Conservation (phyloP, 2,329 filamentous ascomycete genomes). For the Apiospora rasikravindrae region DNA sequence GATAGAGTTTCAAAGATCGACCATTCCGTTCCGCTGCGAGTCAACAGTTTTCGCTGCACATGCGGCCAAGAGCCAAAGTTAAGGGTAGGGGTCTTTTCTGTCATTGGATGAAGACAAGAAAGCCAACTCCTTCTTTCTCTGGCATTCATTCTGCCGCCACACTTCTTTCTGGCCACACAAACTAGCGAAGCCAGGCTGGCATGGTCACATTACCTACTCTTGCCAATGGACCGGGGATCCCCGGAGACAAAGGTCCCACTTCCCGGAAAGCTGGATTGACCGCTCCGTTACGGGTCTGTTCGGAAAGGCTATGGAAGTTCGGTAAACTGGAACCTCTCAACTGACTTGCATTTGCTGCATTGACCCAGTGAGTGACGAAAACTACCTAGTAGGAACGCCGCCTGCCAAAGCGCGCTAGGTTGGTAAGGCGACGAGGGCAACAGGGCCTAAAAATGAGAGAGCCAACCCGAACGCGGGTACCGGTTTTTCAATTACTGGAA, state of each 20-base stretch:
- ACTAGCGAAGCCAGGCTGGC: background rate
- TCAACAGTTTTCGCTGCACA: background rate
- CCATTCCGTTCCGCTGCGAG: slow-evolving; percentile 8
- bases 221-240: background rate
- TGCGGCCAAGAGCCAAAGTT: background rate
- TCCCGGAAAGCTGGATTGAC: slow-evolving; percentile 3
- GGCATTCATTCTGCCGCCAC: background rate
- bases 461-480: background rate
- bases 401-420: background rate
- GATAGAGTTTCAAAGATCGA: slow-evolving; percentile 12
- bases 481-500: background rate
- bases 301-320: slow-evolving; percentile 5
- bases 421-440: background rate
- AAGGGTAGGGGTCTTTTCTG: background rate
- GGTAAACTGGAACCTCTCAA: slow-evolving; percentile 2
- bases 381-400: background rate
- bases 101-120: background rate
- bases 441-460: background rate
- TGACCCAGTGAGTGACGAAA: slow-evolving; percentile 5
- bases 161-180: background rate
- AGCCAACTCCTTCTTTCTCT: background rate
- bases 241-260: background rate
- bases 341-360: background rate
- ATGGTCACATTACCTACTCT: background rate
- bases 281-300: slow-evolving; percentile 1